Percentiles rank a stretch among this genome's conserved stretches.
phyloP scores from a whole-genome alignment of 306 rosid genomes.

The Dryas drummondii region DNA sequence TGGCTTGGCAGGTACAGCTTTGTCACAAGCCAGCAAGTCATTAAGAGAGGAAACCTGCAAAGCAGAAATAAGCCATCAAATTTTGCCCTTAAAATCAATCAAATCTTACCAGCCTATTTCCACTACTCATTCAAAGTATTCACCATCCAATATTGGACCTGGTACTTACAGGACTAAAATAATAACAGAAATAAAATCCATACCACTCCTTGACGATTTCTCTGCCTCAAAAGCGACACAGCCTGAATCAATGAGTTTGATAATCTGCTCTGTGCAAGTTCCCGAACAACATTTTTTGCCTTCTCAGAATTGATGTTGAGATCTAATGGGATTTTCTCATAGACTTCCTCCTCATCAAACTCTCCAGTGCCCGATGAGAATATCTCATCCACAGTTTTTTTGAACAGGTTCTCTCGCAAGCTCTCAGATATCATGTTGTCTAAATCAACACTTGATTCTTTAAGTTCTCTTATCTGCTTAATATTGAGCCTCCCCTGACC shows the following conservation, averaged over 20 bases:
- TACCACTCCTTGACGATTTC: conserved; percentile 83
- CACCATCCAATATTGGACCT: background rate
- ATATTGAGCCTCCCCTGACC: conserved; percentile 85
- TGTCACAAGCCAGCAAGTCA: conserved; percentile 64
- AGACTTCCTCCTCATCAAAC: conserved; percentile 91
- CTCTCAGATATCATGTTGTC: conserved; percentile 87
- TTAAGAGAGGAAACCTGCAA: conserved; percentile 62
- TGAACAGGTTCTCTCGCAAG: conserved; percentile 83
- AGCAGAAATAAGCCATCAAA: conserved; percentile 5
- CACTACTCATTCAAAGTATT: background rate
- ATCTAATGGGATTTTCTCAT: conserved; percentile 78
- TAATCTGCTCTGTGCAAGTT: conserved; percentile 75
- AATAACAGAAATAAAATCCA: conserved; percentile 2
- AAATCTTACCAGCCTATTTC: background rate
- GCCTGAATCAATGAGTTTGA: conserved; percentile 90
- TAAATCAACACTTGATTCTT: conserved; percentile 75
- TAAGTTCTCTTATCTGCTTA: conserved; percentile 94
- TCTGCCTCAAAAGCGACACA: conserved; percentile 80
- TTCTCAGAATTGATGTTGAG: conserved; percentile 79
- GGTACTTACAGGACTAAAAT: background rate
- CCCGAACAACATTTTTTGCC: conserved; percentile 62
- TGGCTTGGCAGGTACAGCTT: conserved; percentile 53
- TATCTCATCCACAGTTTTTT: conserved; percentile 83
- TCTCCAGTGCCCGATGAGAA: conserved; percentile 99
- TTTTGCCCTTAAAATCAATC: background rate